These are phyloP conservation scores for Sodiomyces alkalinus DNA, from an alignment of 2,329 filamentous ascomycete species.

Conservation along the genomic window DNA sequence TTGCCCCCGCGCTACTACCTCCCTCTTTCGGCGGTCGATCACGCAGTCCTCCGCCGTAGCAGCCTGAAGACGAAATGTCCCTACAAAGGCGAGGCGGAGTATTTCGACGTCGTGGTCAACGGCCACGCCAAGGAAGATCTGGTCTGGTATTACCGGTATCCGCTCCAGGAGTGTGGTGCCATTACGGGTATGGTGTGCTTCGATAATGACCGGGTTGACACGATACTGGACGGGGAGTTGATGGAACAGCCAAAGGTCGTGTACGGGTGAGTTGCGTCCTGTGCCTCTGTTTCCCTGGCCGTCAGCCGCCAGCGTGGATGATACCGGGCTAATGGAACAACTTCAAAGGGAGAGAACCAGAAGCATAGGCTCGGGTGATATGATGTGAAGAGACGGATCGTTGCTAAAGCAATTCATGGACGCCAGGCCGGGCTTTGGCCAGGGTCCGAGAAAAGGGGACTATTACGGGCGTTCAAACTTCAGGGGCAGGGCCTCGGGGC, in stretches of 20 bases:
- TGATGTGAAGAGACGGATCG: no score
- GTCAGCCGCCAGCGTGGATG: no score
- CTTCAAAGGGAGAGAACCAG: no score
- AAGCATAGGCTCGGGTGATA: no score
- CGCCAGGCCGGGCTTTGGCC: no score
- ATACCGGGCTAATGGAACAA: no score
- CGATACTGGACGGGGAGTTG: slow-evolving; percentile 36
- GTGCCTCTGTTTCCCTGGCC: no score
- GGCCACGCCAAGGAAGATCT: slow-evolving; percentile 30
- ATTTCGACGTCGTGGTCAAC: slow-evolving; percentile 38
- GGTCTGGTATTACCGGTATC: slow-evolving; percentile 47
- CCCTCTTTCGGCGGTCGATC: slow-evolving; percentile 33
- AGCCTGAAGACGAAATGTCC: slow-evolving; percentile 42
- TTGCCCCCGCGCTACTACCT: slow-evolving; percentile 45
- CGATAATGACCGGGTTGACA: slow-evolving; percentile 53
- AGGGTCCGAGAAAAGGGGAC: no score
- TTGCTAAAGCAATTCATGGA: no score
- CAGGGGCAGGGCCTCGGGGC: no score
- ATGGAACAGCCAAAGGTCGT: slow-evolving; percentile 14
- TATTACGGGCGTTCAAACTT: no score
- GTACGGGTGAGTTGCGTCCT: no score
- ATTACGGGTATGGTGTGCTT: slow-evolving; percentile 46
- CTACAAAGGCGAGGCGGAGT: slow-evolving; percentile 52
- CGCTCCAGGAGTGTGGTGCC: slow-evolving; percentile 37
- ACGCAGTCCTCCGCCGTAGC: slow-evolving; percentile 28